Percentiles rank a stretch among this genome's conserved stretches.
phyloP scores from a whole-genome alignment of 208 protist genomes.

The Leishmania aethiopica region DNA sequence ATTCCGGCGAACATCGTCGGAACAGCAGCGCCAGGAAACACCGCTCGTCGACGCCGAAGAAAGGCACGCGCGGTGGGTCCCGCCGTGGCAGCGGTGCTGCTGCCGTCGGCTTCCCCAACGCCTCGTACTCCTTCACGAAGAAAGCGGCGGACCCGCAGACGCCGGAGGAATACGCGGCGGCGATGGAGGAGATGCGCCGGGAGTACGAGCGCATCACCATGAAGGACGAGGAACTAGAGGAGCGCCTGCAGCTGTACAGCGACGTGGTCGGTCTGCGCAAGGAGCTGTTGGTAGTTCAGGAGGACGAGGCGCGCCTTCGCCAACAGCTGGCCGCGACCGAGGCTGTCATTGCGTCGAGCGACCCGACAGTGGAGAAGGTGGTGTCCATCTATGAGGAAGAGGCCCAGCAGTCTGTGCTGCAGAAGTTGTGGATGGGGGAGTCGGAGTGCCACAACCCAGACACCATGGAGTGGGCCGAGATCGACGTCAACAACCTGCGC shows the following conservation, averaged over 20 bases:
- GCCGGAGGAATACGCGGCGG: conserved; percentile 20
- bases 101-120: neutral
- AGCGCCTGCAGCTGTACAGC: conserved; percentile 73
- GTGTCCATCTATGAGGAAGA: conserved; percentile 65
- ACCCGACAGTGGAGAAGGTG: conserved; percentile 51
- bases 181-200: conserved; percentile 14
- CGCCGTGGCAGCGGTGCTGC: neutral
- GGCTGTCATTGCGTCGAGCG: conserved; percentile 33
- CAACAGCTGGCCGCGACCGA: conserved; percentile 43
- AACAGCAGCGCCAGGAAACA: conserved; percentile 12
- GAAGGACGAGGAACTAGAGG: conserved; percentile 31
- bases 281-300: conserved; percentile 64
- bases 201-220: conserved; percentile 11
- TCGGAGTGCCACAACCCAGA: conserved; percentile 48
- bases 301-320: conserved; percentile 56
- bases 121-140: neutral
- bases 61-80: neutral
- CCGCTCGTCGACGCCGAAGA: neutral
- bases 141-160: neutral
- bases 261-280: conserved; percentile 69
- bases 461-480: conserved; percentile 47
- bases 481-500: conserved; percentile 54
- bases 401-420: conserved; percentile 59
- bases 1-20: conserved; percentile 19
- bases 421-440: conserved; percentile 58